Evolutionary conservation across 108 stramenopile genomes (phyloP).

Genomic region (Seminavis robusta): DNA sequence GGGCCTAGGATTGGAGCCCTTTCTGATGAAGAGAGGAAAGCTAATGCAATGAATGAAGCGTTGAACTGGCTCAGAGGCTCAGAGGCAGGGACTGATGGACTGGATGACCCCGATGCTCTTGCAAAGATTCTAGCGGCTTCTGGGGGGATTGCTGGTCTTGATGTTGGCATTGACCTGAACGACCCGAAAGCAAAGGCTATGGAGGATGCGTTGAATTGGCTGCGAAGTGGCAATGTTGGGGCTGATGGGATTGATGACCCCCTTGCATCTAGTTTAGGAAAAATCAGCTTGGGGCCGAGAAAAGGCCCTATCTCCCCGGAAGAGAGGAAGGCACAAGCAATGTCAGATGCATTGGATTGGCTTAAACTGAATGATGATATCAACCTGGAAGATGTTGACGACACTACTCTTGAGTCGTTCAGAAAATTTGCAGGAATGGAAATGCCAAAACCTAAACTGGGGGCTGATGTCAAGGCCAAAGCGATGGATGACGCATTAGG

Average conservation of each 20-base stretch:
- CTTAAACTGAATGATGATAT: background rate
- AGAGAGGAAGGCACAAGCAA: constrained; percentile 2
- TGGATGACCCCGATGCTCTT: constrained; percentile 4
- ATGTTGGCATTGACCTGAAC: too few species aligned
- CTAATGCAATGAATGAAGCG: background rate
- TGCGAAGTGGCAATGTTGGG: background rate
- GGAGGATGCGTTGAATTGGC: constrained; percentile 20
- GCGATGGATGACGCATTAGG: constrained; percentile 6
- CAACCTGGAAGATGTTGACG: constrained; percentile 13
- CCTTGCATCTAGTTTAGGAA: background rate
- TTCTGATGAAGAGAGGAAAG: constrained; percentile 9
- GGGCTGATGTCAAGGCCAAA: background rate
- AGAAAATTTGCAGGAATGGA: constrained; percentile 6
- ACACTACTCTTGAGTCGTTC: constrained; percentile 1
- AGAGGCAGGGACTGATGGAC: constrained; percentile 16
- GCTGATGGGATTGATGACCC: background rate
- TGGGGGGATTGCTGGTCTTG: background rate
- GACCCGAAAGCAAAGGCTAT: constrained; percentile 7
- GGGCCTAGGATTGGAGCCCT: constrained; percentile 2
- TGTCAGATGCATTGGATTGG: constrained; percentile 16
- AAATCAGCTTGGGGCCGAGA: background rate
- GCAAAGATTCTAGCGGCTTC: too few species aligned
- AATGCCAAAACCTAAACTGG: too few species aligned
- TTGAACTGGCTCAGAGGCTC: background rate
- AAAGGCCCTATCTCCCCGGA: background rate